These are phyloP conservation scores for Geranium incanum DNA, from an alignment of 441 rosid species.

Conservation along the genomic window DNA sequence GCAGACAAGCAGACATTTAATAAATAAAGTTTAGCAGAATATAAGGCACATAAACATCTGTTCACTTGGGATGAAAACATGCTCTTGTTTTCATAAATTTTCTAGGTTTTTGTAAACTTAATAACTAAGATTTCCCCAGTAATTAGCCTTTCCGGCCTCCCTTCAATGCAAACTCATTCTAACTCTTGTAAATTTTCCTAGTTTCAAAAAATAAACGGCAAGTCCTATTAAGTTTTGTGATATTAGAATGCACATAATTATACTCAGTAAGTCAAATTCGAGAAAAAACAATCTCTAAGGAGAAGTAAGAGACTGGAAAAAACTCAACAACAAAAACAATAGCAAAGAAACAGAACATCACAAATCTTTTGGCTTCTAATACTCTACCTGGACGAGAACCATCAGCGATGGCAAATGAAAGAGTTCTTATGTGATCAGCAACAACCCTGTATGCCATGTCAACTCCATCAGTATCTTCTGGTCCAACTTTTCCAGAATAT, in stretches of 20 bases:
- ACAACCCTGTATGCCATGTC: constrained; percentile 99
- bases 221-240: neutral
- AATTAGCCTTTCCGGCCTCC: neutral
- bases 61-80: neutral
- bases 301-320: neutral
- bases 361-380: neutral
- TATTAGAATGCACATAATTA: neutral
- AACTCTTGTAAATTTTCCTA: too few species aligned
- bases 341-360: neutral
- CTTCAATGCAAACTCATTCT: neutral
- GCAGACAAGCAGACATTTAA: neutral
- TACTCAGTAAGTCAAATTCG: neutral
- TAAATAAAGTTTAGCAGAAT: neutral
- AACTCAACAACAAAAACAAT: neutral
- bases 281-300: neutral
- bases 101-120: neutral
- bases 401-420: constrained; percentile 95
- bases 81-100: neutral
- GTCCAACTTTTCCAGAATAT: constrained; percentile 90
- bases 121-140: neutral
- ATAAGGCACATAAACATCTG: neutral
- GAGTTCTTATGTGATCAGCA: constrained; percentile 92
- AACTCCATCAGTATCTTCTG: constrained; percentile 66
- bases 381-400: constrained; percentile 91
- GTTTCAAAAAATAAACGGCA: neutral